A percentile compares a stretch with the other conserved stretches of the same genome.
These are phyloP conservation scores for Podila clonocystis DNA, from an alignment of 192 early-diverging fungal species.

Conservation along the genomic window DNA sequence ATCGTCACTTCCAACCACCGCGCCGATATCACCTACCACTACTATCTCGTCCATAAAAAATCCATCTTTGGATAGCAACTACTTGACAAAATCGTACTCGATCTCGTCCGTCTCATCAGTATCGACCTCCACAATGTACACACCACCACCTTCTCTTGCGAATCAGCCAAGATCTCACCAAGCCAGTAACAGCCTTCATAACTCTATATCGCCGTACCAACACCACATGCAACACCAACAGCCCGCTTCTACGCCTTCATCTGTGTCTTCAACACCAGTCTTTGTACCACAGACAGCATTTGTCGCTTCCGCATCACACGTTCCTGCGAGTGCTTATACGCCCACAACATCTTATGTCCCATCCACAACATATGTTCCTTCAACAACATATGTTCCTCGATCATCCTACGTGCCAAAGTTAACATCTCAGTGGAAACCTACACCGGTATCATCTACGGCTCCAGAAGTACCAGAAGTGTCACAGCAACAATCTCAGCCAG, in stretches of 20 bases:
- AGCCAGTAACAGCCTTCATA: background rate
- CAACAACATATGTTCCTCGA: conserved; percentile 17
- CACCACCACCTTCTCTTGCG: background rate
- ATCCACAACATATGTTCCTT: conserved; percentile 17
- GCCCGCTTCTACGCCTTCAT: background rate
- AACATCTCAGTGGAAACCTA: background rate
- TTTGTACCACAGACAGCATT: conserved; percentile 3
- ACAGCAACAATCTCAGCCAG: background rate
- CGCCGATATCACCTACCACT: background rate
- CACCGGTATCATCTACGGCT: background rate
- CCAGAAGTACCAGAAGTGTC: background rate
- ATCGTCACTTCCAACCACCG: background rate
- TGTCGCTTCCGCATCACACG: conserved; percentile 3
- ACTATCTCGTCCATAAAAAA: background rate
- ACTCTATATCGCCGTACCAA: background rate
- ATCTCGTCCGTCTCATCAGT: background rate
- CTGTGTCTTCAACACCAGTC: background rate
- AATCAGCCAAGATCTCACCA: background rate
- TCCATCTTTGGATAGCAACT: background rate
- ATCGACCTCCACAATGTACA: background rate
- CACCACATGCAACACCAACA: background rate
- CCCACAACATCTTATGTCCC: conserved; percentile 4
- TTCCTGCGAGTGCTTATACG: background rate
- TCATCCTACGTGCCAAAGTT: conserved; percentile 14
- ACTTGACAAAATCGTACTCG: background rate